These are phyloP conservation scores for Clonostachys rhizophaga DNA, from an alignment of 2,329 filamentous ascomycete species.

Conservation along the genomic window DNA sequence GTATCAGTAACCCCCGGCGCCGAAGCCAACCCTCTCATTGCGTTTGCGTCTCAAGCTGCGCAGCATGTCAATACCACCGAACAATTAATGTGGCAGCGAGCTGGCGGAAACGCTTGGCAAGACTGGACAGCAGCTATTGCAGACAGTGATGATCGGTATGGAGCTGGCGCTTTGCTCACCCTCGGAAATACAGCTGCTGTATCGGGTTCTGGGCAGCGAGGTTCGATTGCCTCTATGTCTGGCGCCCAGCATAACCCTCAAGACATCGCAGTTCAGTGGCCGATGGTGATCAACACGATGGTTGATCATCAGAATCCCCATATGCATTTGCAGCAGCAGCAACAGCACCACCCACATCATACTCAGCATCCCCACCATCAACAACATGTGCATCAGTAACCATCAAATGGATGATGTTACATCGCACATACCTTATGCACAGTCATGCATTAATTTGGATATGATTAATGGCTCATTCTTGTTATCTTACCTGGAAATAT, in stretches of 20 bases:
- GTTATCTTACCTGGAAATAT: not conserved
- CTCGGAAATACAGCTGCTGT: constrained; percentile 26
- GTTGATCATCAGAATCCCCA: constrained; percentile 12
- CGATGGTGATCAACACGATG: constrained; percentile 12
- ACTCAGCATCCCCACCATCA: not conserved
- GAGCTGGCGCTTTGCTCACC: constrained; percentile 41
- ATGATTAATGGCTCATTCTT: not conserved
- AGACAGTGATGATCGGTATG: constrained; percentile 43
- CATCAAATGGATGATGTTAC: not conserved
- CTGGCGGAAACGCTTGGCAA: constrained; percentile 41
- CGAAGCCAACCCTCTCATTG: constrained; percentile 27
- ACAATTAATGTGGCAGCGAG: constrained; percentile 23
- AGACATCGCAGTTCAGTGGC: constrained; percentile 21
- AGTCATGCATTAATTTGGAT: not conserved
- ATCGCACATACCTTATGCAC: not conserved
- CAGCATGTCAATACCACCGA: constrained; percentile 22
- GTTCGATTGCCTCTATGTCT: not conserved
- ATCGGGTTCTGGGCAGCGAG: not conserved
- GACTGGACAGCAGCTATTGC: constrained; percentile 50
- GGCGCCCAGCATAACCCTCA: constrained; percentile 3
- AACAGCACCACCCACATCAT: not conserved
- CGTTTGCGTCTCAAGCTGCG: constrained; percentile 31
- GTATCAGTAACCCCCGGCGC: constrained; percentile 11
- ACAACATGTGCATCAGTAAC: not conserved
- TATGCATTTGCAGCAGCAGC: not conserved